Evolutionary conservation across 352 stramenopile genomes (phyloP).

Genomic region (Phytophthora vignae): DNA sequence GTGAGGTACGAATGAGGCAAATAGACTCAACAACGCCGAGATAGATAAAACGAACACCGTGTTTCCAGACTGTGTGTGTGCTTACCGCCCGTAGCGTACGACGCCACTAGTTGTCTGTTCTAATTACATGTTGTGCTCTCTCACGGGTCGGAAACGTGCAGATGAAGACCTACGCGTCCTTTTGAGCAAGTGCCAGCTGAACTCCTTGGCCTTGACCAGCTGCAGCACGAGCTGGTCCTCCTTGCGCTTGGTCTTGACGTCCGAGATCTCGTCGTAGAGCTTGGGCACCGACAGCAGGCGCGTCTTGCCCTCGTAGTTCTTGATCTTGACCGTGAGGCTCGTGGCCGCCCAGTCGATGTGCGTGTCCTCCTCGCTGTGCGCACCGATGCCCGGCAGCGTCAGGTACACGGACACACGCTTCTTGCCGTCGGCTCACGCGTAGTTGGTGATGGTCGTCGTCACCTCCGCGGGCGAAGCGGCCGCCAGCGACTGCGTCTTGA

Average conservation of each 20-base stretch:
- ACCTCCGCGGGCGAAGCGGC: constrained; percentile 44
- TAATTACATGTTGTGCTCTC: constrained; percentile 28
- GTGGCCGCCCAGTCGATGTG: constrained; percentile 72
- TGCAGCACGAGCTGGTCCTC: constrained; percentile 82
- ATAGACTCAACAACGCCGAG: constrained; percentile 10
- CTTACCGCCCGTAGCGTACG: constrained; percentile 5
- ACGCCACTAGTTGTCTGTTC: constrained; percentile 35
- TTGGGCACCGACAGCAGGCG: constrained; percentile 69
- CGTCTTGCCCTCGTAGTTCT: constrained; percentile 75
- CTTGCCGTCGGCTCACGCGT: constrained; percentile 86
- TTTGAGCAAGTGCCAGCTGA: constrained; percentile 88
- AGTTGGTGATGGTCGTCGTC: constrained; percentile 72
- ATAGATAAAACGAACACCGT: constrained; percentile 37
- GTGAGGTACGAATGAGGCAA: constrained; percentile 53
- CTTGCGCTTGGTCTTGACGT: constrained; percentile 83
- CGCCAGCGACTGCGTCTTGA: constrained; percentile 56
- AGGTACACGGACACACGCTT: constrained; percentile 85
- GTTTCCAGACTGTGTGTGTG: constrained; percentile 32
- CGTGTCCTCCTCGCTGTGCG: constrained; percentile 67
- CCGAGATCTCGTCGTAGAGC: constrained; percentile 85
- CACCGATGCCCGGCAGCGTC: constrained; percentile 69
- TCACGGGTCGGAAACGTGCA: constrained; percentile 2
- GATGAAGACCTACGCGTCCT: constrained; percentile 59
- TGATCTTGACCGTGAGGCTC: constrained; percentile 67
- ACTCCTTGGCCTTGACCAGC: constrained; percentile 81